Percentiles rank a stretch among this genome's conserved stretches.
These are phyloP conservation scores for Leishmania major DNA, from an alignment of 208 protist species.

Conservation along the genomic window DNA sequence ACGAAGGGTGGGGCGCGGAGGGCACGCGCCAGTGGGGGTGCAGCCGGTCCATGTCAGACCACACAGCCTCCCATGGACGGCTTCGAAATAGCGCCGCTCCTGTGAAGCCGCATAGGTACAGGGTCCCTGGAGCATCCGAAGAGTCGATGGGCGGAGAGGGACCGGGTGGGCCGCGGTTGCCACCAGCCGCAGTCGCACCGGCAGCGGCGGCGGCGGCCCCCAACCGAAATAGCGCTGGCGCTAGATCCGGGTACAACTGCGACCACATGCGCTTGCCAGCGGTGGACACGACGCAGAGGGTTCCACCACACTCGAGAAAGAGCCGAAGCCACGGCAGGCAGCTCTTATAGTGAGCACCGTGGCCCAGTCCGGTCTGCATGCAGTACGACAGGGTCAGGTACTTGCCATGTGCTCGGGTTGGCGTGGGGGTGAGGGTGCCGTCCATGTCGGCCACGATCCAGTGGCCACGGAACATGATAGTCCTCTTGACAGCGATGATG, in stretches of 20 bases:
- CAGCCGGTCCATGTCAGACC: slow-evolving; percentile 24
- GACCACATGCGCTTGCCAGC: slow-evolving; percentile 50
- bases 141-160: background rate
- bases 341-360: slow-evolving; percentile 38
- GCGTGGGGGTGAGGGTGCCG: slow-evolving; percentile 61
- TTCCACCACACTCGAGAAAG: slow-evolving; percentile 43
- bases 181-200: background rate
- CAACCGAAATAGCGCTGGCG: slow-evolving; percentile 34
- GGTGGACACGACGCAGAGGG: slow-evolving; percentile 59
- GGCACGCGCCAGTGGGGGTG: slow-evolving; percentile 25
- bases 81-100: slow-evolving; percentile 56
- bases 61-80: slow-evolving; percentile 13
- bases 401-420: slow-evolving; percentile 41
- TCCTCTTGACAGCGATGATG: too few species aligned
- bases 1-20: background rate
- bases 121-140: slow-evolving; percentile 20
- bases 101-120: slow-evolving; percentile 70
- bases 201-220: background rate
- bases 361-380: slow-evolving; percentile 26
- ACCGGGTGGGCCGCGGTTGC: background rate
- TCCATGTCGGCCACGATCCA: slow-evolving; percentile 73
- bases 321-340: slow-evolving; percentile 40
- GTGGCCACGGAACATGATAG: slow-evolving; percentile 44
- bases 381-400: slow-evolving; percentile 47
- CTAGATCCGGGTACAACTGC: slow-evolving; percentile 61